Evolutionary conservation across 73 alveolate genomes (phyloP).

Genomic region (Stentor coeruleus): DNA sequence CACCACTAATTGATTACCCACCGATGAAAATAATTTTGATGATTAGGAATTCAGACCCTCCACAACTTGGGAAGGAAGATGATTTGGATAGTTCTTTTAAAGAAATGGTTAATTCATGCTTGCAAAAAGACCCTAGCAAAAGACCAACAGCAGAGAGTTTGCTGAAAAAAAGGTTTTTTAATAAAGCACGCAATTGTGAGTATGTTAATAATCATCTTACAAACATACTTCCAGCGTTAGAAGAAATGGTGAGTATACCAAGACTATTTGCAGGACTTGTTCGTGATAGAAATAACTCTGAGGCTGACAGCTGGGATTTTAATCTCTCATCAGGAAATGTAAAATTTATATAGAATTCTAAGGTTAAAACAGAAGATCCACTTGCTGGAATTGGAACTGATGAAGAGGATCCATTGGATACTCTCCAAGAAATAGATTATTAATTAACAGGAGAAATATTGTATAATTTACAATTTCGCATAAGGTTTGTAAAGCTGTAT

Average conservation of each 20-base stretch:
- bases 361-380: background rate
- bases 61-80: conserved; percentile 44
- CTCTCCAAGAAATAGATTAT: background rate
- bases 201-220: background rate
- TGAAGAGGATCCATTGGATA: conserved; percentile 15
- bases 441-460: too few species aligned
- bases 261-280: background rate
- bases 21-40: conserved; percentile 58
- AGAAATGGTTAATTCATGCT: conserved; percentile 50
- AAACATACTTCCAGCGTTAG: background rate
- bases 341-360: too few species aligned
- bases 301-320: conserved; percentile 15
- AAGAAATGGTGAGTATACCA: background rate
- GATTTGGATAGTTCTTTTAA: conserved; percentile 51
- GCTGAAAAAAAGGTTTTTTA: conserved; percentile 52
- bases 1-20: conserved; percentile 59
- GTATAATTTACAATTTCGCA: too few species aligned
- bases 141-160: conserved; percentile 61
- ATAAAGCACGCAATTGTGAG: conserved; percentile 15
- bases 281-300: background rate
- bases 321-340: conserved; percentile 1
- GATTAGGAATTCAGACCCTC: conserved; percentile 55
- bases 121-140: conserved; percentile 44
- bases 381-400: background rate
- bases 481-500: too few species aligned